phyloP scores from a whole-genome alignment of 2,329 filamentous ascomycete genomes.

The Aspergillus neotritici region DNA sequence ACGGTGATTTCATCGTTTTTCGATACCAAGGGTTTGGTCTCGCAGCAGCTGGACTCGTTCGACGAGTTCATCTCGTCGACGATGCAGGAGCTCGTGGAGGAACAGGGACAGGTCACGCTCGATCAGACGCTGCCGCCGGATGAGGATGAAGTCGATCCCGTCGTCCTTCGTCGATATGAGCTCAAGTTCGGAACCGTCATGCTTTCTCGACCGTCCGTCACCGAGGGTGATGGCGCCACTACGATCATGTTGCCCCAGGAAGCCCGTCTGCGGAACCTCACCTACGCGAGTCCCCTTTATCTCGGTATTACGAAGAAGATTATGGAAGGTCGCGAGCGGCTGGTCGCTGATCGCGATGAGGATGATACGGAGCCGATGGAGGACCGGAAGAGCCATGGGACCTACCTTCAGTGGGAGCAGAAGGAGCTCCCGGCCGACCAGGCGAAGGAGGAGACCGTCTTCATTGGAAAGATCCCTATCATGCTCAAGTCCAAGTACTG shows the following conservation, averaged over 20 bases:
- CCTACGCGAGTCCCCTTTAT: constrained; percentile 88
- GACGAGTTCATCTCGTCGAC: constrained; percentile 94
- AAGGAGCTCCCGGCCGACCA: constrained; percentile 43
- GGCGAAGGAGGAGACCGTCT: constrained; percentile 66
- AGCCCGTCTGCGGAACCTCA: constrained; percentile 89
- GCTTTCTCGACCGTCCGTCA: constrained; percentile 83
- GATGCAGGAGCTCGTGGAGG: constrained; percentile 89
- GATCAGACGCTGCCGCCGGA: constrained; percentile 82
- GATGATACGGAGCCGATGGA: constrained; percentile 50
- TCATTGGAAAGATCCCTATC: constrained; percentile 91
- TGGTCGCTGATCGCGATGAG: constrained; percentile 62
- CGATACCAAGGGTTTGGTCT: constrained; percentile 89
- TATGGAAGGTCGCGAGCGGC: constrained; percentile 72
- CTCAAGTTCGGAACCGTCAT: constrained; percentile 89
- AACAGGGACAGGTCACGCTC: constrained; percentile 85
- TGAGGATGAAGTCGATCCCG: constrained; percentile 64
- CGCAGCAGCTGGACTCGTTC: constrained; percentile 96
- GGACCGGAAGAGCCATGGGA: constrained; percentile 41
- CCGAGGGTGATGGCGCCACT: constrained; percentile 85
- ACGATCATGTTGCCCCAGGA: constrained; percentile 87
- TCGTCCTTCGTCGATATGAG: constrained; percentile 86
- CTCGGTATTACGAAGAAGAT: constrained; percentile 82
- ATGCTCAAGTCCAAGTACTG: constrained; percentile 98
- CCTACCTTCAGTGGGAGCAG: constrained; percentile 46
- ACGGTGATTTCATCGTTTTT: constrained; percentile 96